Evolutionary conservation across 805 yeast species (phyloP).

Genomic region (Wickerhamiella qilinensis): DNA sequence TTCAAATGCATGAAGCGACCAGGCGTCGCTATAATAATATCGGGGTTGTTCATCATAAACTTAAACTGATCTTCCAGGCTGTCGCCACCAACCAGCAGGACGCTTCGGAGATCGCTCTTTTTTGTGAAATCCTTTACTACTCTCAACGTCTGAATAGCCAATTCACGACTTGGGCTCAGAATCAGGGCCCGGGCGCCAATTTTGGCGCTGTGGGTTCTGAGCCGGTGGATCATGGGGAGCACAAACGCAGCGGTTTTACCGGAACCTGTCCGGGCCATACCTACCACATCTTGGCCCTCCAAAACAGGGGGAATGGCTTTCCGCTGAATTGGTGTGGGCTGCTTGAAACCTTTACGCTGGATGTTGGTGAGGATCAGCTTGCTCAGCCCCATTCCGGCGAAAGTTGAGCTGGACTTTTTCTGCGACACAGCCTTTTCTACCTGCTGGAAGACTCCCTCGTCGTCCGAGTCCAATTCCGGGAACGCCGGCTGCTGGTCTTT

Average conservation of each 20-base stretch:
- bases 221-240: conserved; percentile 73
- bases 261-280: conserved; percentile 94
- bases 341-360: conserved; percentile 70
- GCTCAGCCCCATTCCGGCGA: conserved; percentile 80
- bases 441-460: conserved; percentile 12
- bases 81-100: conserved; percentile 90
- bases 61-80: conserved; percentile 93
- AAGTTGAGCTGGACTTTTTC: conserved; percentile 40
- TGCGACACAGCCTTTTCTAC: conserved; percentile 9
- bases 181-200: conserved; percentile 82
- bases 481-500: conserved; percentile 12
- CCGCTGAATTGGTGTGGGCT: conserved; percentile 96
- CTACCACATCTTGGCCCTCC: conserved; percentile 85
- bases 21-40: conserved; percentile 89
- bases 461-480: conserved; percentile 31
- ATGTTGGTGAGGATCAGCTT: conserved; percentile 55
- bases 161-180: conserved; percentile 87
- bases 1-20: conserved; percentile 93
- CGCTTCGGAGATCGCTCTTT: conserved; percentile 69
- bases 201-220: conserved; percentile 69
- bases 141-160: conserved; percentile 82
- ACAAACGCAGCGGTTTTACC: conserved; percentile 98
- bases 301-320: conserved; percentile 84
- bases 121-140: conserved; percentile 76
- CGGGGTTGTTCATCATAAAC: conserved; percentile 88